A percentile compares a stretch with the other conserved stretches of the same genome.
phyloP scores from a whole-genome alignment of 495 filamentous ascomycete genomes.

The Xylaria flabelliformis region DNA sequence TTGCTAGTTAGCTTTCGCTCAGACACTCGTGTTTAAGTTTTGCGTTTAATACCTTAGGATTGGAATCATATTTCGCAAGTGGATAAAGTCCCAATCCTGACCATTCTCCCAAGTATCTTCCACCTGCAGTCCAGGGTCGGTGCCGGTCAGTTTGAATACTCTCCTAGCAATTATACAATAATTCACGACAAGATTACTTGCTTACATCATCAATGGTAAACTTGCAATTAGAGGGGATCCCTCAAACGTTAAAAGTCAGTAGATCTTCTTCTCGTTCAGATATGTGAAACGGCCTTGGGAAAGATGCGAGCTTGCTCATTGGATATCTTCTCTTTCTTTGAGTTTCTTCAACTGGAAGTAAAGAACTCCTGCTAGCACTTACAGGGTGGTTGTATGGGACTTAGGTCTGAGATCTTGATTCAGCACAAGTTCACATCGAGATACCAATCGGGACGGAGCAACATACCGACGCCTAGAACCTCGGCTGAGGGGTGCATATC shows the following conservation, averaged over 20 bases:
- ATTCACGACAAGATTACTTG: background rate
- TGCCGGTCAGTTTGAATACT: background rate
- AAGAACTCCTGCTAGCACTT: background rate
- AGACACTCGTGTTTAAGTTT: background rate
- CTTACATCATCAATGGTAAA: slow-evolving; percentile 67
- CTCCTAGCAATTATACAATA: background rate
- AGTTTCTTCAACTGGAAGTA: background rate
- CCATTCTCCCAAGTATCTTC: slow-evolving; percentile 64
- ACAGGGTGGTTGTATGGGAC: slow-evolving; percentile 62
- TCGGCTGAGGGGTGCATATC: slow-evolving; percentile 55
- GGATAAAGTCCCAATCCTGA: slow-evolving; percentile 64
- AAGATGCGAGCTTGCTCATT: background rate
- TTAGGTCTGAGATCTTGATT: slow-evolving; percentile 58
- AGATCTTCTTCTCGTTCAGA: background rate
- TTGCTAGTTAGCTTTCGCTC: background rate
- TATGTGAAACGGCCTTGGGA: background rate
- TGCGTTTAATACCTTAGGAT: slow-evolving; percentile 53
- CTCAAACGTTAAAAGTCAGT: background rate
- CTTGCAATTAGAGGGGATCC: slow-evolving; percentile 63
- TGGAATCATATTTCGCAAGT: slow-evolving; percentile 56
- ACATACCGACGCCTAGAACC: slow-evolving; percentile 59
- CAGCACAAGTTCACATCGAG: slow-evolving; percentile 36
- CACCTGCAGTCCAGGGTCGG: slow-evolving; percentile 8
- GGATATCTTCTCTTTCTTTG: background rate
- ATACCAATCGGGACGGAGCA: background rate